Evolutionary conservation across 306 rosid genomes (phyloP), one percentile per base, ranked within the genome.

Genomic region (Begonia fuchsioides): DNA sequence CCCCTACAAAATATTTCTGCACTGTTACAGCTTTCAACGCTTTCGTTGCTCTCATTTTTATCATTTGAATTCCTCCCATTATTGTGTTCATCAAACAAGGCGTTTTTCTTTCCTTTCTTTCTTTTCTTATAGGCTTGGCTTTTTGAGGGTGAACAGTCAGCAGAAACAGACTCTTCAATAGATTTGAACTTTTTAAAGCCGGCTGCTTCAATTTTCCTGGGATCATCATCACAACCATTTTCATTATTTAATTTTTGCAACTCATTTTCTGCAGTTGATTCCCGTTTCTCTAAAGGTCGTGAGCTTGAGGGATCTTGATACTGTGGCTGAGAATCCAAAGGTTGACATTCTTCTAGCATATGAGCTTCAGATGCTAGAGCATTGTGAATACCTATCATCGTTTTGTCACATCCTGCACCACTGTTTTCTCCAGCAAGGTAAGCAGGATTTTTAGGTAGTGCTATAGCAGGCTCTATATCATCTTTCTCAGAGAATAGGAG

Each of bases 101-200:
- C 69, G 65, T 80, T 71, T 49, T 77, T 94, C 70, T 79, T 76
- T 44, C 75, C 86, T 62, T 70, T 74, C 55, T 61, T 66, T 56
- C 13, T 66, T 50, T 51, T 12, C 66, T 12, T 15, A 26, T 38
- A 63, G 64, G 66, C 54, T 60, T 53, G 52, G 57, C 86, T 61
- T 48, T 64, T 71, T 51, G 70, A 61, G 1, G 76, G 86, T 63
- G 78, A 70, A 57, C 59, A 51, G 47, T 58, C 46, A 51, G 32
- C 73, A 11, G 63, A 58, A 69, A 58, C 50, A 61, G 54, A 48
- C 53, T 70, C 13, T 12, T 52, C 70, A 46, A 19, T 18, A 11
- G 13, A 64, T 51, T 32, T 46, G 44, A 39, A 60, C 39, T 50
- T 65, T 58, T 58, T 70, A 32, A 55, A 26, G 7, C 38, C 72